These are phyloP conservation scores for Paramecium octaurelia DNA, from an alignment of 73 alveolate genomes.

Conservation along the genomic window DNA sequence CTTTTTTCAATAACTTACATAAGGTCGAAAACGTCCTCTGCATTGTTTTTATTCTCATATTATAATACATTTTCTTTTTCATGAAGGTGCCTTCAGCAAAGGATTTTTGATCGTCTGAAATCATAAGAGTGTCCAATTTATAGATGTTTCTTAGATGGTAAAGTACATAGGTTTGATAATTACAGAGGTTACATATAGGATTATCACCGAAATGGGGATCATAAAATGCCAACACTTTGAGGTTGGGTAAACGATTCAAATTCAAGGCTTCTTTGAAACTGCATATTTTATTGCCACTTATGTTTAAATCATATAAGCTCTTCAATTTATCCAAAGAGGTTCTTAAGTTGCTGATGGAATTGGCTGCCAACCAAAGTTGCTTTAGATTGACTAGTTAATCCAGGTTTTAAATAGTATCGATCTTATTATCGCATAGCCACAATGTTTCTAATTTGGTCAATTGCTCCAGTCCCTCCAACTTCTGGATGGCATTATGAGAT, in stretches of 20 bases:
- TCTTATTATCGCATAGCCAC: conserved; percentile 67
- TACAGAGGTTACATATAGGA: conserved; percentile 82
- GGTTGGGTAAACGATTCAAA: conserved; percentile 70
- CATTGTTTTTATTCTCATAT: conserved; percentile 84
- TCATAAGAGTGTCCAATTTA: conserved; percentile 67
- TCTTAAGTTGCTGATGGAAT: conserved; percentile 64
- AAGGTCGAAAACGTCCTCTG: conserved; percentile 69
- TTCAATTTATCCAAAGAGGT: conserved; percentile 64
- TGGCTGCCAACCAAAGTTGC: conserved; percentile 72
- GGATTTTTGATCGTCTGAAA: conserved; percentile 74
- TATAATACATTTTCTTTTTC: conserved; percentile 86
- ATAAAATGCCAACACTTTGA: conserved; percentile 65
- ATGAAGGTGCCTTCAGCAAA: conserved; percentile 83
- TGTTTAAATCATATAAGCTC: conserved; percentile 66
- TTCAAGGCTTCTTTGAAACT: conserved; percentile 74
- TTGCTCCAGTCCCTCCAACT: conserved; percentile 80
- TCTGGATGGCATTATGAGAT: conserved; percentile 70
- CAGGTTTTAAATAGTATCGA: conserved; percentile 48
- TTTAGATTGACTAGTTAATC: conserved; percentile 44
- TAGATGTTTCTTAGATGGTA: conserved; percentile 62
- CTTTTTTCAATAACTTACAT: conserved; percentile 62
- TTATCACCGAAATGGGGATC: conserved; percentile 86
- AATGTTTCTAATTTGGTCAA: conserved; percentile 72
- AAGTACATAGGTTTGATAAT: conserved; percentile 80
- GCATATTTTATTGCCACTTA: conserved; percentile 70